Evolutionary conservation across 257 asterid species (phyloP), one percentile per base, ranked within the genome.

Genomic region (Penstemon newberryi): DNA sequence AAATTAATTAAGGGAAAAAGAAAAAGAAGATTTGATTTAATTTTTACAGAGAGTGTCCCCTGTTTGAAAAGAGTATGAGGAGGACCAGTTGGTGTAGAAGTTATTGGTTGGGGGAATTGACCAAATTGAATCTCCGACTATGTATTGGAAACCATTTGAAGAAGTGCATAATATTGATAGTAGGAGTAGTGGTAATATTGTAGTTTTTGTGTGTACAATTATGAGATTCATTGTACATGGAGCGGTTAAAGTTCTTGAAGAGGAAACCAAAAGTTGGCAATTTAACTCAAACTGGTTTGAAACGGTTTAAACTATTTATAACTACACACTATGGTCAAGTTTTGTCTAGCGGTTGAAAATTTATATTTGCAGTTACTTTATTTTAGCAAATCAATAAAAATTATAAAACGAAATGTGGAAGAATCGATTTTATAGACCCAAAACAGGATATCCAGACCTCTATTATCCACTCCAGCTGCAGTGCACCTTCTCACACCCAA

Each of bases 71-170:
- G 79, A 45, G 7, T 62, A 70, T 7, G 87, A 78, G 15, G 92
- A 81, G 8, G 96, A 85, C 95, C 96, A 87, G 43, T 85, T 82
- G 19, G 77, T 52, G 76, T 85, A 89, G 80, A 87, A 89, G 77
- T 73, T 70, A 54, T 67, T 64, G 11, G 74, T 71, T 2, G 84
- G 79, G 49, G 95, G 91, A 45, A 87, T 82, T 3, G 96, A 85
- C 96, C 96, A 85, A 37, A 84, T 73, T 5, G 85, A 78, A 70
- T 84, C 95, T 10, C 96, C 96, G 5, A 89, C 92, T 1, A 18
- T 64, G 67, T 78, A 77, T 37, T 79, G 74, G 11, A 36, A 56
- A 33, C 79, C 72, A 8, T 33, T 19, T 43, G 78, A 77, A 42
- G 6, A n/a, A 36, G 3, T 63, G 55, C 40, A 43, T 43, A 39